Base-by-base conservation (phyloP, 1,284 basidiomycete species). In the Naganishia sp. region DNA sequence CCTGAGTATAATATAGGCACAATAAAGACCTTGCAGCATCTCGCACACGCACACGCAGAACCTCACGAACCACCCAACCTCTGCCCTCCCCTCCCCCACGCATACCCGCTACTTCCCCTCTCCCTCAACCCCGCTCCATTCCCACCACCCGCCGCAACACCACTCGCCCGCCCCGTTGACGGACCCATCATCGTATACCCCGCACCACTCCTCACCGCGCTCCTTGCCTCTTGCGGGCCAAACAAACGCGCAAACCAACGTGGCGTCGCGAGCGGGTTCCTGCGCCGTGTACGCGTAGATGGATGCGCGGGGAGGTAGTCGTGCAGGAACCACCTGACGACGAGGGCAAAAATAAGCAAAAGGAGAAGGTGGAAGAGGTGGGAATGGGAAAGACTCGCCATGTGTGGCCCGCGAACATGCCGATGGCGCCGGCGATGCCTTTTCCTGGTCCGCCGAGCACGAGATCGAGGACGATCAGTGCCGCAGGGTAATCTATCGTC, bases 11-110 rank as follows among this genome's bases (percentile, higher is more conserved):
- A n/a, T n/a, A n/a, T n/a, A n/a, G n/a, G n/a, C n/a, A n/a, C n/a
- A n/a, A n/a, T n/a, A n/a, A n/a, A n/a, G n/a, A n/a, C n/a, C n/a
- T n/a, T n/a, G n/a, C n/a, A n/a, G n/a, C n/a, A n/a, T n/a, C n/a
- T n/a, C n/a, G n/a, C n/a, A n/a, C n/a, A n/a, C n/a, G n/a, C n/a
- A n/a, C n/a, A n/a, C n/a, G n/a, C n/a, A n/a, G n/a, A n/a, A 47
- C 45, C n/a, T 23, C 23, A 18, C 74, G 49, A 75, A 49, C 2
- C 78, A 13, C 78, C 78, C 10, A 80, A 65, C 11, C 73, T 54
- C 47, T 79, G 73, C 5, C 78, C 78, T 2, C 74, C 71, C 2
- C 77, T 75, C 73, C 78, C 79, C 25, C 77, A 71, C 66, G 77
- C 63, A 53, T 68, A 58, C 3, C 58, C 43, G 5, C 63, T 51